Evolutionary conservation across 345 rosid genomes (phyloP).

Genomic region (Gossypium sturtianum): DNA sequence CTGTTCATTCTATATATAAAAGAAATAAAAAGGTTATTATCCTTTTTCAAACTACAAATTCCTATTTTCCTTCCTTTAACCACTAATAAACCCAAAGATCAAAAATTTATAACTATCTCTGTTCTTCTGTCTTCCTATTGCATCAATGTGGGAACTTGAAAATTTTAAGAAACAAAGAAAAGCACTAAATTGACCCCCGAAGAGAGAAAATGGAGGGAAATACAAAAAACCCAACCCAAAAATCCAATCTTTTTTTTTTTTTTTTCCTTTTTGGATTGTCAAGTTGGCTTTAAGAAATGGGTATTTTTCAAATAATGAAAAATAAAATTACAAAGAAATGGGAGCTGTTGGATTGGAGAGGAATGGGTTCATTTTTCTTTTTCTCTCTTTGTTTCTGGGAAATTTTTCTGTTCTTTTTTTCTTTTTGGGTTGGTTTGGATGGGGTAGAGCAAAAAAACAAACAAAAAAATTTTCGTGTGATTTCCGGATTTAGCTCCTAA

Average conservation of each 20-base stretch:
- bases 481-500: conserved; percentile 58
- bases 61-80: conserved; percentile 19
- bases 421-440: conserved; percentile 14
- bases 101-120: neutral
- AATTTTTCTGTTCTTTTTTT: neutral
- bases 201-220: conserved; percentile 8
- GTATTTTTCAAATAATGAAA: neutral
- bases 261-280: neutral
- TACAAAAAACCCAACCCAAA: conserved; percentile 9
- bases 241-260: neutral
- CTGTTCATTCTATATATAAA: conserved; percentile 28
- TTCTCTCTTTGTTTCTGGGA: conserved; percentile 9
- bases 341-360: conserved; percentile 12
- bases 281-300: neutral
- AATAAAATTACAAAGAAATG: neutral
- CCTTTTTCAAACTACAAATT: conserved; percentile 8
- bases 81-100: conserved; percentile 10
- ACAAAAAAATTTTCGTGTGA: conserved; percentile 18
- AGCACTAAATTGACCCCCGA: conserved; percentile 5
- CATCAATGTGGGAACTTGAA: conserved; percentile 5
- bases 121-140: neutral
- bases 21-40: neutral
- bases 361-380: neutral
- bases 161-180: neutral
- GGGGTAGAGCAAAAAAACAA: neutral